Base-by-base conservation (phyloP, 2,329 filamentous ascomycete species). In the Phoma sp. region DNA sequence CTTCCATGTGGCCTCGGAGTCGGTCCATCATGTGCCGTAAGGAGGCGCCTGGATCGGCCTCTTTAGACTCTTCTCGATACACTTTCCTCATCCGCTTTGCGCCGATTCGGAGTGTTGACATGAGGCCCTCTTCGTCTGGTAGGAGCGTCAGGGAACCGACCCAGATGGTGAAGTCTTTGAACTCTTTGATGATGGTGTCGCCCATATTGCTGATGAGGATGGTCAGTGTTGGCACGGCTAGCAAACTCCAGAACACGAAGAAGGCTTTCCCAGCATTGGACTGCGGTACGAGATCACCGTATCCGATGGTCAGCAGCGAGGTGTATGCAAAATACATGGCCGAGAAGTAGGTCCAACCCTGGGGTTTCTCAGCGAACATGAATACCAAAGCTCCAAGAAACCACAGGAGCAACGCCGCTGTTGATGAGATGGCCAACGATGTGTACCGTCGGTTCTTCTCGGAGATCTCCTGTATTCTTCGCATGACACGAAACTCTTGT, bases 131-230 rank as follows among this genome's bases (percentile, higher is more conserved):
- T 29, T 84, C 81, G 8, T 77, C 78, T 1, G 83, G 83, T 1
- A 85, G 67, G 17, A 85, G 77, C 2, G 84, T 85, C 22, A 85
- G 60, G 27, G 81, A 80, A 12, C 82, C 84, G 4, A 84, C 57
- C 76, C 80, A 84, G n/a, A 83, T 79, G 0, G 82, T 84, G n/a
- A 81, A 53, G 43, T 85, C 81, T 21, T 80, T 79, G 68, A 86
- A 79, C 8, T 74, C 73, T 55, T 82, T 82, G 55, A 85, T 80
- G 9, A 84, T 78, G 0, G 82, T 84, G 54, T 82, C 80, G 13
- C 81, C 80, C 80, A 84, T 82, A 55, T 83, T 80, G 51, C 74
- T 80, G 61, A 82, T 84, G 31, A 83, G 73, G 22, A 83, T 81
- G 0, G 83, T 84, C 40, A 85, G 73, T 0, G 81, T 81, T 0